Percentiles rank a stretch among this genome's conserved stretches.
Evolutionary conservation across 805 yeast genomes (phyloP).

Genomic region (Sungouiozyma intestinalis): DNA sequence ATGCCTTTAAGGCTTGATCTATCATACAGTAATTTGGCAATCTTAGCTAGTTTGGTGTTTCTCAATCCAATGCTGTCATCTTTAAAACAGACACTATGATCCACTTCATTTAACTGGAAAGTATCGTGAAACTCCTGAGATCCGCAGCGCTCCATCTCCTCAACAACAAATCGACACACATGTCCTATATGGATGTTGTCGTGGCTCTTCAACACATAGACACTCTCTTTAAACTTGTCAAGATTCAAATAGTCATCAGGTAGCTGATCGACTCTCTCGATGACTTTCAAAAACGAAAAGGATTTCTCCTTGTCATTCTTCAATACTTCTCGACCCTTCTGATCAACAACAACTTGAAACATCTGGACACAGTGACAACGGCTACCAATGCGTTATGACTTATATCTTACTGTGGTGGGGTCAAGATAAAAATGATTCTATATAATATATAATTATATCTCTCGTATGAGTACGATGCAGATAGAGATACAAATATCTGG

Average conservation of each 20-base stretch:
- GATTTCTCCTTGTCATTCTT: conserved; percentile 8
- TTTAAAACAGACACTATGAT: conserved; percentile 23
- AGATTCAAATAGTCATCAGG: conserved; percentile 15
- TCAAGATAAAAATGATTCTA: too few species aligned
- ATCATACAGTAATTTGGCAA: conserved; percentile 36
- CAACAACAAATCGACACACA: conserved; percentile 28
- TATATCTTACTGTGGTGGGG: too few species aligned
- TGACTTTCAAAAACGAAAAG: conserved; percentile 19
- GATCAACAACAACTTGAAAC: neutral
- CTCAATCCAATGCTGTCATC: conserved; percentile 25
- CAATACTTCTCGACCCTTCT: neutral
- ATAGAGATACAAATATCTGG: too few species aligned
- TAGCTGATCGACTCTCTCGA: conserved; percentile 22
- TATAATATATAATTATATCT: too few species aligned
- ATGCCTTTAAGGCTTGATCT: conserved; percentile 27
- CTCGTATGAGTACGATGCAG: too few species aligned
- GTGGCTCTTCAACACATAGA: conserved; percentile 31
- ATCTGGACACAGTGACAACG: too few species aligned
- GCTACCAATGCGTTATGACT: too few species aligned
- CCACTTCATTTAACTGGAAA: conserved; percentile 24
- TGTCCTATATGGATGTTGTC: conserved; percentile 32
- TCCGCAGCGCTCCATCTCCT: conserved; percentile 20
- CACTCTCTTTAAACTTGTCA: conserved; percentile 15
- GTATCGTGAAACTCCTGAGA: conserved; percentile 8
- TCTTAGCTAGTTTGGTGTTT: conserved; percentile 32